Base-by-base conservation (phyloP, 192 early-diverging fungal genomes). In the Backusella westeae region DNA sequence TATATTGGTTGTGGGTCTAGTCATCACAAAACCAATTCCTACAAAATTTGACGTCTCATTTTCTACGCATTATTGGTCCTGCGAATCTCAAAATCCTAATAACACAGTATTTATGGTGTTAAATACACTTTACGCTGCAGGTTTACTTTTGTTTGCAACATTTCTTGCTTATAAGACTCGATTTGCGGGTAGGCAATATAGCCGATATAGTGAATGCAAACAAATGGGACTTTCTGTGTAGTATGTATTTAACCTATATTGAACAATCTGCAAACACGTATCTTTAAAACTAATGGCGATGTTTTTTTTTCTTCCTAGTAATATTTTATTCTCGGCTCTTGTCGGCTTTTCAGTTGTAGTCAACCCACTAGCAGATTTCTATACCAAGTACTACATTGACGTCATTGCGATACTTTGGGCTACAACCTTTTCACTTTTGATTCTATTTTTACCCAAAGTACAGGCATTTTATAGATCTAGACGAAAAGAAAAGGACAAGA, bases 141-240 rank as follows among this genome's bases (percentile, higher is more conserved):
- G 69, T 0, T 59, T 88, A 26, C 73, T 88, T 15, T 17, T 81
- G 0, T 71, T 85, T 44, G 87, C 87, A 15, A 84, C 85, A 3
- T 83, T 80, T 32, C 78, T 88, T 32, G 87, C 83, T 7, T 88
- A 88, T 75, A 88, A 82, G 71, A 87, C 84, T 38, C 73, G 86
- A 14, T 73, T 84, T 7, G 86, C 83, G 0, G 82, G 82, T 15
- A 76, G 79, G 36, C 85, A 85, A 34, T 81, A 81, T 23, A 75
- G 42, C 35, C 73, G 73, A 12, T 87, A 87, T 67, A 87, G 83
- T 38, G 86, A 87, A 70, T 87, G 86, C 36, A 75, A 81, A 12
- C 86, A 87, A 49, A 87, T 87, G 46, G 86, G 82, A 15, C 80
- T 85, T 66, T 85, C 85, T 29, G 82, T 87, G 3, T 87, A 87